Conservation (phyloP, 1,284 basidiomycete species). For the Marasmius oreades region DNA sequence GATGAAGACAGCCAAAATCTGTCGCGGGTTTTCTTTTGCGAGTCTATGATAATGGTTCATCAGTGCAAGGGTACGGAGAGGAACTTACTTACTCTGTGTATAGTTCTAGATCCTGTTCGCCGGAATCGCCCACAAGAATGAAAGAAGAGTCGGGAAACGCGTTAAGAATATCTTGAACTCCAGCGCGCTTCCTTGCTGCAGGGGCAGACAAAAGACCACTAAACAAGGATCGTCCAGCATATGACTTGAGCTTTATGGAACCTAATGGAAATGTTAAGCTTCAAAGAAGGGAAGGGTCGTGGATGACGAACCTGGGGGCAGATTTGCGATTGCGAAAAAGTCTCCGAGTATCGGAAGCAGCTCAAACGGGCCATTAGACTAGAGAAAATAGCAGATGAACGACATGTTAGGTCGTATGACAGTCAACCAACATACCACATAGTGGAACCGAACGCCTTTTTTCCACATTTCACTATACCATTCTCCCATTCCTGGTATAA, state of each 20-base stretch:
- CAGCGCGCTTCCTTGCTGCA: slow-evolving; percentile 74
- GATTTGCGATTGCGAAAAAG: slow-evolving; percentile 69
- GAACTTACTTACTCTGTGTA: slow-evolving; percentile 49
- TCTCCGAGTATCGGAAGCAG: slow-evolving; percentile 77
- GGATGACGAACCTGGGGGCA: slow-evolving; percentile 53
- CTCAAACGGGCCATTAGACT: slow-evolving; percentile 90
- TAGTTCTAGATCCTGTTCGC: slow-evolving; percentile 87
- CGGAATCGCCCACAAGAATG: slow-evolving; percentile 83
- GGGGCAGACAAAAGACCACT: slow-evolving; percentile 72
- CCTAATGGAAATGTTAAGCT: slow-evolving; percentile 30
- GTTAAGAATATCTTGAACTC: slow-evolving; percentile 76
- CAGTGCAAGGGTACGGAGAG: neutral
- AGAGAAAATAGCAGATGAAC: slow-evolving; percentile 18
- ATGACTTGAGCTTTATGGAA: slow-evolving; percentile 74
- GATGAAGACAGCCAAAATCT: slow-evolving; percentile 74
- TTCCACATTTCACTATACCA: slow-evolving; percentile 75
- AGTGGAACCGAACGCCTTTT: slow-evolving; percentile 76
- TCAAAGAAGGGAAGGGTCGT: slow-evolving; percentile 1
- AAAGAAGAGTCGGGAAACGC: slow-evolving; percentile 74
- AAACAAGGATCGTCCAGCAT: slow-evolving; percentile 78
- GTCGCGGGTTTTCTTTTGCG: slow-evolving; percentile 62
- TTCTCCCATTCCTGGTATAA: slow-evolving; percentile 83
- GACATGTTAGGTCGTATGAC: slow-evolving; percentile 1
- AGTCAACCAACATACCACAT: slow-evolving; percentile 59
- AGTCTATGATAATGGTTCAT: slow-evolving; percentile 32